Evolutionary conservation across 768 basidiomycete genomes (phyloP).

Genomic region (Suillus variegatus): DNA sequence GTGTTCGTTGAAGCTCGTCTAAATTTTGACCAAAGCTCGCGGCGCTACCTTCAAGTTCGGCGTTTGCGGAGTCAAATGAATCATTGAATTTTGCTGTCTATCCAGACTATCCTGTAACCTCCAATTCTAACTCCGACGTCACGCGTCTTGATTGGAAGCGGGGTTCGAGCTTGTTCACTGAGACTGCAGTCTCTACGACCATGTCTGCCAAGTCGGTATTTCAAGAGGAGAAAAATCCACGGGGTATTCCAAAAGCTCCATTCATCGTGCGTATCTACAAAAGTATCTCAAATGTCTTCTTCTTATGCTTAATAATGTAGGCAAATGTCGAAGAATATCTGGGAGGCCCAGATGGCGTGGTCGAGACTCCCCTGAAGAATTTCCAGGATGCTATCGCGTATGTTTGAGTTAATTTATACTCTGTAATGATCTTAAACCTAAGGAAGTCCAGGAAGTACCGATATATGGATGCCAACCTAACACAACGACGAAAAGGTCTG

Average conservation of each 20-base stretch:
- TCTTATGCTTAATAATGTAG: slow-evolving; percentile 39
- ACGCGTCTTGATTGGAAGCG: no score
- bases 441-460: slow-evolving; percentile 84
- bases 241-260: slow-evolving; percentile 94
- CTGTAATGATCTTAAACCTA: slow-evolving; percentile 18
- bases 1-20: no score
- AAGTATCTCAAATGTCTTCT: not conserved
- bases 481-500: slow-evolving; percentile 73
- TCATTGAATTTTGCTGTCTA: no score
- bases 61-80: no score
- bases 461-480: slow-evolving; percentile 91
- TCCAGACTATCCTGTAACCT: no score
- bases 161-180: no score
- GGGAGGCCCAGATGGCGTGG: slow-evolving; percentile 73
- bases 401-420: slow-evolving; percentile 31
- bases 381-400: slow-evolving; percentile 96
- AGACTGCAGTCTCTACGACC: no score
- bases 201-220: slow-evolving; percentile 33
- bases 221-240: slow-evolving; percentile 66
- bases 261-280: slow-evolving; percentile 75
- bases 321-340: slow-evolving; percentile 86
- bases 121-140: no score
- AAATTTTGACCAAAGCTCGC: no score
- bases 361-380: slow-evolving; percentile 73
- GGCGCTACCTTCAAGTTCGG: no score